phyloP scores from a whole-genome alignment of 2,329 filamentous ascomycete species.

The Epichloe sibirici region DNA sequence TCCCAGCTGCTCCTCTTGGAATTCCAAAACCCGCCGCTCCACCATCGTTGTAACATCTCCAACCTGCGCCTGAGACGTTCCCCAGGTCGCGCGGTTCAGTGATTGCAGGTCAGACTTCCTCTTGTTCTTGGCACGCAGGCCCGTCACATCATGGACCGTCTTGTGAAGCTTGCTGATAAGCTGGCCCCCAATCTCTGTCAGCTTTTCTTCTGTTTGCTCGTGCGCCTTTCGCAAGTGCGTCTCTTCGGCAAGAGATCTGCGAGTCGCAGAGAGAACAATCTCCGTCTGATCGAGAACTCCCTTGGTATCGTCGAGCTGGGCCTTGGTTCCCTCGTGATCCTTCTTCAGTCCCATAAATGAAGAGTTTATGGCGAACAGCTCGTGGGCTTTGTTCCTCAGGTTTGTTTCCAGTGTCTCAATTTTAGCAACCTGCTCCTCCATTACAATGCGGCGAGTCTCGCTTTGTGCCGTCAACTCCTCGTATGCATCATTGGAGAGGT shows the following conservation, averaged over 20 bases:
- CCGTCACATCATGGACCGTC: constrained; percentile 69
- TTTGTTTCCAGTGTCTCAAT: constrained; percentile 88
- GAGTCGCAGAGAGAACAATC: constrained; percentile 65
- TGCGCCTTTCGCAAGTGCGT: constrained; percentile 70
- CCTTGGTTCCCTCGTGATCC: constrained; percentile 68
- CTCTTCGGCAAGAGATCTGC: constrained; percentile 67
- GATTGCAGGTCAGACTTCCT: constrained; percentile 75
- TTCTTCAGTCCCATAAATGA: constrained; percentile 83
- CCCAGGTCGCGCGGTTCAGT: constrained; percentile 70
- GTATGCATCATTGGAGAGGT: constrained; percentile 76
- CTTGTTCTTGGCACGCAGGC: constrained; percentile 74
- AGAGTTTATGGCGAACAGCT: constrained; percentile 75
- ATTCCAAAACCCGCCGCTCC: constrained; percentile 60
- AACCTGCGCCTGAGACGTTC: constrained; percentile 62
- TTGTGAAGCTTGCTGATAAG: constrained; percentile 67
- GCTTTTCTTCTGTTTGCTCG: constrained; percentile 67
- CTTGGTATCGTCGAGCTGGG: constrained; percentile 66
- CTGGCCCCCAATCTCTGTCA: constrained; percentile 59
- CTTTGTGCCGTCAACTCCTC: constrained; percentile 87
- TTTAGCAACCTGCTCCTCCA: constrained; percentile 83
- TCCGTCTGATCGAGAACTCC: constrained; percentile 80
- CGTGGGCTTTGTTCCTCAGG: constrained; percentile 84
- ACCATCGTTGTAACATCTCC: constrained; percentile 64
- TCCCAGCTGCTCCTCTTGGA: constrained; percentile 59
- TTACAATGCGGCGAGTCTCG: constrained; percentile 81